A percentile compares a stretch with the other conserved stretches of the same genome.
Conservation (phyloP, 495 filamentous ascomycete species). For the Cercophora scortea region DNA sequence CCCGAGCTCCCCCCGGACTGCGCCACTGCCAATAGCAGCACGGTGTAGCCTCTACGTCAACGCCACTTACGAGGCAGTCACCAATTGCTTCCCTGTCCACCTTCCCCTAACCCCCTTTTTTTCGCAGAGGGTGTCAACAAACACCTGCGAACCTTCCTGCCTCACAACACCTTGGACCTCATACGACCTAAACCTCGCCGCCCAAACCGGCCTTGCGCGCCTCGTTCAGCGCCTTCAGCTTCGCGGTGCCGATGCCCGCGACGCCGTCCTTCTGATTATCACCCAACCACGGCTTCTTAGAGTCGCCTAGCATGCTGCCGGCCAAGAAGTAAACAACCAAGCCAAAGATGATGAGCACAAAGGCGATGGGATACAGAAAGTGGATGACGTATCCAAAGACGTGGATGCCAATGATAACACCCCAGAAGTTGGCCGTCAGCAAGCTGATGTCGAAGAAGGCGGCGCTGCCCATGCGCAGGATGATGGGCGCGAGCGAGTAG, state of each 20-base stretch:
- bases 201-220: conserved; percentile 29
- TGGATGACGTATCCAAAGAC: conserved; percentile 77
- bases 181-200: background rate
- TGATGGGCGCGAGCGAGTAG: conserved; percentile 77
- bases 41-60: no score
- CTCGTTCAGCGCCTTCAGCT: conserved; percentile 60
- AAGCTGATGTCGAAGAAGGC: conserved; percentile 96
- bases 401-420: conserved; percentile 78
- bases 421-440: conserved; percentile 96
- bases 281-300: conserved; percentile 91
- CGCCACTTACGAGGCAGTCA: no score
- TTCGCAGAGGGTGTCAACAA: no score
- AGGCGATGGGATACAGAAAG: conserved; percentile 92
- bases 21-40: no score
- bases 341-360: conserved; percentile 81
- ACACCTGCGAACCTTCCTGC: no score
- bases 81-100: no score
- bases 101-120: no score
- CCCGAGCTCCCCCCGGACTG: no score
- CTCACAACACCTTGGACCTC: no score
- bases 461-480: conserved; percentile 80
- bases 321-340: conserved; percentile 76
- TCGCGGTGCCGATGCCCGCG: conserved; percentile 80
- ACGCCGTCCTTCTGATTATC: conserved; percentile 74
- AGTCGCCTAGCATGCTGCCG: conserved; percentile 72